Base-by-base conservation (phyloP, 2,329 filamentous ascomycete species). In the Huntiella omanensis region DNA sequence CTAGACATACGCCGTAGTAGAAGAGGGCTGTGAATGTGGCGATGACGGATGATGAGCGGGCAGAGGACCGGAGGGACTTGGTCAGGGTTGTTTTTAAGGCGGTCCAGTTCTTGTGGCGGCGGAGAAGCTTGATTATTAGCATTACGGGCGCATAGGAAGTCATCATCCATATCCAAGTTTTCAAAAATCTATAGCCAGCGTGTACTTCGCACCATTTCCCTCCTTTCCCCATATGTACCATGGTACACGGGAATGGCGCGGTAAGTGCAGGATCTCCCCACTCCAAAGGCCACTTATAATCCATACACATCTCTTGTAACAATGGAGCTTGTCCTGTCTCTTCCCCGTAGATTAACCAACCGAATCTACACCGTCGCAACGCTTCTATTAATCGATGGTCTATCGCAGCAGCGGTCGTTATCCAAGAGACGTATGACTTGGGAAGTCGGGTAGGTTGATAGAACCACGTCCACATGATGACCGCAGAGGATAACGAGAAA, bases 401-500 rank as follows among this genome's bases (percentile, higher is more conserved):
- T 15, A 91, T 75, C 39, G 78, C 70, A 3, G 85, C 84, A 3
- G 80, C 81, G 16, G 78, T 76, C 36, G 71, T 74, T 54, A 93
- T 91, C 84, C 85, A 92, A 57, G 77, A 79, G 55, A 77, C 79
- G 63, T 92, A 92, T 36, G 77, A 70, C 22, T 64, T 68, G 2
- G 85, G 85, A 1, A 93, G 69, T 15, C 73, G 69, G 33, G 73
- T 67, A 0, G 84, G 83, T 7, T 67, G 59, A 62, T 88, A 93
- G 58, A 92, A 79, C 82, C 83, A 93, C 13, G 83, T 73, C 80
- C 83, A 88, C 85, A 92, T 93, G 53, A 92, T 78, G 34, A 83
- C 63, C 16, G 77, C 80, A 35, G 73, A 77, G 15, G 82, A 86
- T 33, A 70, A 59, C 39, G 80, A 75, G 59, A 93, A 92, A 13